phyloP scores from a whole-genome alignment of 345 rosid species.

The Ceriops tagal region DNA sequence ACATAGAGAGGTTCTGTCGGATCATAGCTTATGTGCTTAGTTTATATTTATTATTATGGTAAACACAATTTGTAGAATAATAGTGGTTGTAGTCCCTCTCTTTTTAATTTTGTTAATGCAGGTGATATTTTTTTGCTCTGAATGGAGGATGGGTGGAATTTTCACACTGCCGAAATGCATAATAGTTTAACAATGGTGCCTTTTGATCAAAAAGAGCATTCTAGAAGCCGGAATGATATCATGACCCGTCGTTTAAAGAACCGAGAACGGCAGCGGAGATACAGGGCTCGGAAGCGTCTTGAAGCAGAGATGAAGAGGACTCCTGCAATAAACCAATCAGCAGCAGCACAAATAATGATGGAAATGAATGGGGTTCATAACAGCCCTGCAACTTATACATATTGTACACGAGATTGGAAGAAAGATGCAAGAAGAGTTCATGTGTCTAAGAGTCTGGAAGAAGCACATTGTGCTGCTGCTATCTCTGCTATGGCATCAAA shows the following conservation, averaged over 20 bases:
- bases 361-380: constrained; percentile 29
- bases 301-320: constrained; percentile 43
- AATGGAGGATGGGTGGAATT: constrained; percentile 40
- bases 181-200: constrained; percentile 24
- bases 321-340: constrained; percentile 16
- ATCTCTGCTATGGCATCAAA: constrained; percentile 13
- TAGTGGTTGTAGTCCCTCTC: constrained; percentile 5
- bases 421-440: constrained; percentile 66
- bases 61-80: neutral
- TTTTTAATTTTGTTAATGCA: neutral
- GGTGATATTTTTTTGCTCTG: neutral
- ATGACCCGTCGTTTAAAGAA: constrained; percentile 65
- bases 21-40: neutral
- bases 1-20: neutral
- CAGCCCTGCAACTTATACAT: constrained; percentile 29
- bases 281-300: constrained; percentile 62
- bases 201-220: constrained; percentile 23
- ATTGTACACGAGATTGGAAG: constrained; percentile 66
- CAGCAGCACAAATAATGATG: constrained; percentile 18
- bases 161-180: constrained; percentile 24
- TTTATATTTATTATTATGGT: neutral
- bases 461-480: constrained; percentile 17
- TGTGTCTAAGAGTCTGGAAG: constrained; percentile 25
- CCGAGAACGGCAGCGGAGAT: constrained; percentile 74
- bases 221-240: constrained; percentile 29